These are phyloP conservation scores for Cyclanthera cordifolia DNA, from an alignment of 306 rosid genomes.

Conservation along the genomic window DNA sequence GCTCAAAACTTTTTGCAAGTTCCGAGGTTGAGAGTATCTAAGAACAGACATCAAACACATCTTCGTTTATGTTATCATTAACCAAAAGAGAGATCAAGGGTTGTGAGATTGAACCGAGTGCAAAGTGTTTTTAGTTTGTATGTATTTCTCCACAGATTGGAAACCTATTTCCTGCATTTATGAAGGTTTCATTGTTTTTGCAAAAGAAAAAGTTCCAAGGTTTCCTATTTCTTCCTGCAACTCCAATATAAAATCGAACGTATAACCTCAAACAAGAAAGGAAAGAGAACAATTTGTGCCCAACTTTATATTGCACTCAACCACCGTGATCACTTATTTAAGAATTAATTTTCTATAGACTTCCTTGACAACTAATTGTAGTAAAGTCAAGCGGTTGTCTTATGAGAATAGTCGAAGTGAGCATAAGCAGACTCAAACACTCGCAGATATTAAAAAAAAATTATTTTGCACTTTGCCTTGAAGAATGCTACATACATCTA, in stretches of 20 bases:
- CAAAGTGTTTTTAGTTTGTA: neutral
- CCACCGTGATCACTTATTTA: too few species aligned
- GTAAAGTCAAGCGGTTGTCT: too few species aligned
- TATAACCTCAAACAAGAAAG: too few species aligned
- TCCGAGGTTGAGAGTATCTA: conserved; percentile 19
- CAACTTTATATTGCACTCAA: too few species aligned
- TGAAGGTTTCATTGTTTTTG: neutral
- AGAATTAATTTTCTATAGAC: too few species aligned
- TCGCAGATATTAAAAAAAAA: neutral
- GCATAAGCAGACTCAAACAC: neutral
- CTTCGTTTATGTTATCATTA: neutral
- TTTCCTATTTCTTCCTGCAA: neutral
- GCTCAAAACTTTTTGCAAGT: conserved; percentile 30
- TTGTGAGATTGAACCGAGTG: neutral
- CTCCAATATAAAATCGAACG: neutral
- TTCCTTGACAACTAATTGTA: too few species aligned
- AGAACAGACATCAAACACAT: neutral
- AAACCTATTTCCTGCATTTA: neutral
- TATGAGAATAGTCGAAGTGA: too few species aligned
- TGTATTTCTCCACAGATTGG: neutral
- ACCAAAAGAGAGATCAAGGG: neutral
- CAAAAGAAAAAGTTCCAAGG: neutral
- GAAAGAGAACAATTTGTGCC: too few species aligned
- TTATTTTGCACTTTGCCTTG: neutral
- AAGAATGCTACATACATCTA: conserved; percentile 1